These are phyloP conservation scores for Aspergillus versicolor DNA, from an alignment of 2,329 filamentous ascomycete species.

Conservation along the genomic window DNA sequence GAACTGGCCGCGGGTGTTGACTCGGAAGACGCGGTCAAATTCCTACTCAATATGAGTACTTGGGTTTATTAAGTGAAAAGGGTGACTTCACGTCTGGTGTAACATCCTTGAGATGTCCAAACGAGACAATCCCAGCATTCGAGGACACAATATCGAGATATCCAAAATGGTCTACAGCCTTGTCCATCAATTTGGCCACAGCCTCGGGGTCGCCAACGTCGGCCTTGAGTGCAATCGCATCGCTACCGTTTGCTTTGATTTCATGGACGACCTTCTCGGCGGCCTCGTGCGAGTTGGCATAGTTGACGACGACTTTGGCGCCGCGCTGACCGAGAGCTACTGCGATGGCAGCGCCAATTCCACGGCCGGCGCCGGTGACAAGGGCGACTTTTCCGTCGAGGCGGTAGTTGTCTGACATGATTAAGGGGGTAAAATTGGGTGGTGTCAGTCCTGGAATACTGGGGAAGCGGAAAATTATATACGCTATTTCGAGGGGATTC, in stretches of 20 bases:
- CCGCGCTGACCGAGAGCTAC: slow-evolving; percentile 43
- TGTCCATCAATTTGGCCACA: slow-evolving; percentile 57
- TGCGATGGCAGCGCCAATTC: slow-evolving; percentile 43
- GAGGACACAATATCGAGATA: slow-evolving; percentile 65
- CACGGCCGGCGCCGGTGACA: slow-evolving; percentile 37
- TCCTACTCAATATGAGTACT: slow-evolving; percentile 15
- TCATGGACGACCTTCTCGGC: slow-evolving; percentile 65
- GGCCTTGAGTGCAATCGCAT: slow-evolving; percentile 65
- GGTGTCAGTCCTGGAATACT: neutral
- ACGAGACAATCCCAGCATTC: slow-evolving; percentile 21
- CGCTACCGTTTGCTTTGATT: slow-evolving; percentile 64
- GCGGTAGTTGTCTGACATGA: neutral
- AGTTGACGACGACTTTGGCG: slow-evolving; percentile 43
- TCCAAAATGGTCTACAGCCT: slow-evolving; percentile 64
- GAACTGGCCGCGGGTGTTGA: slow-evolving; percentile 65
- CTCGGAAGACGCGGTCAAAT: slow-evolving; percentile 56
- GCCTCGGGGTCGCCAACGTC: slow-evolving; percentile 67
- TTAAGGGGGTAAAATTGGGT: neutral
- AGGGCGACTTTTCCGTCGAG: slow-evolving; percentile 39
- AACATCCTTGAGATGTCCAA: slow-evolving; percentile 42
- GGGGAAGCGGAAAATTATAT: neutral
- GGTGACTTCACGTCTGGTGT: slow-evolving; percentile 14
- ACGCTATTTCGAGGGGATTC: neutral
- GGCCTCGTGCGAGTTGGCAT: slow-evolving; percentile 60
- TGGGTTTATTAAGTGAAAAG: neutral